Percentiles rank a stretch among this genome's conserved stretches.
Evolutionary conservation across 2,329 filamentous ascomycete genomes (phyloP).

Genomic region (Penicillium capsulatum): DNA sequence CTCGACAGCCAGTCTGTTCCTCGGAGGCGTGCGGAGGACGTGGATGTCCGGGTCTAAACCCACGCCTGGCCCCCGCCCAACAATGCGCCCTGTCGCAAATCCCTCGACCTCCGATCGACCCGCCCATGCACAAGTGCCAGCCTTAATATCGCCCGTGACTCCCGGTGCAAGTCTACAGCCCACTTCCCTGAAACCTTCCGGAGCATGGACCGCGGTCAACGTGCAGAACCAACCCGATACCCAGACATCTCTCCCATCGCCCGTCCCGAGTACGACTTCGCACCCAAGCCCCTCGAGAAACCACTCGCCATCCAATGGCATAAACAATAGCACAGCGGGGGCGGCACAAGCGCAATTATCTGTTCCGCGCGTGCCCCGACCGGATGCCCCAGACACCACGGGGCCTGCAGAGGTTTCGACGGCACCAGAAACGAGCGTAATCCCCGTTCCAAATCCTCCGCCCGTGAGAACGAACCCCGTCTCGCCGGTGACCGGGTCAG

Average conservation of each 20-base stretch:
- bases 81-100: too few species aligned
- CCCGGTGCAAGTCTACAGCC: conserved; percentile 10
- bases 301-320: conserved; percentile 2
- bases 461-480: too few species aligned
- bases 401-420: too few species aligned
- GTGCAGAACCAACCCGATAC: conserved; percentile 8
- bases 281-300: conserved; percentile 26
- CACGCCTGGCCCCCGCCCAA: background rate
- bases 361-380: too few species aligned
- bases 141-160: conserved; percentile 20
- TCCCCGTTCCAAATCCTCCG: too few species aligned
- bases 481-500: too few species aligned
- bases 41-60: conserved; percentile 33
- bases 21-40: conserved; percentile 36
- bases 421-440: too few species aligned
- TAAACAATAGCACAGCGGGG: background rate
- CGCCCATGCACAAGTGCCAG: background rate
- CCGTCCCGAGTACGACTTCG: conserved; percentile 28
- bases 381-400: too few species aligned
- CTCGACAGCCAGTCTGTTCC: conserved; percentile 39
- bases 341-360: too few species aligned
- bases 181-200: background rate
- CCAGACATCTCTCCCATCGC: conserved; percentile 26
- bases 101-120: background rate
- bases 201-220: background rate